phyloP scores from a whole-genome alignment of 352 stramenopile genomes.

The Pythium aristosporum region DNA sequence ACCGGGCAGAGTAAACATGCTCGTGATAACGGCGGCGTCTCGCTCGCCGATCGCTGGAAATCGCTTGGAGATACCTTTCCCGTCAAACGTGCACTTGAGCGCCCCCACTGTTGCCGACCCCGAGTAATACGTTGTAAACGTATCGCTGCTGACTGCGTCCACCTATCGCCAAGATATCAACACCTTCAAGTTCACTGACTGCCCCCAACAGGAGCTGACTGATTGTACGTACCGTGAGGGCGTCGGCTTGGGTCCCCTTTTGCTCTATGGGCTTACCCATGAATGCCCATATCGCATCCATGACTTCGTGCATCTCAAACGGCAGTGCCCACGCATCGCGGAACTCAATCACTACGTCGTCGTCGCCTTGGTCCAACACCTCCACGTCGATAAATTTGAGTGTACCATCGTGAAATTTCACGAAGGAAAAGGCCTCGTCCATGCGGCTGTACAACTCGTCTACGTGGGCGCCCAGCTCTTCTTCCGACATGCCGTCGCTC shows the following conservation, averaged over 20 bases:
- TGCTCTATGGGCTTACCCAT: slow-evolving; percentile 8
- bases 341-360: slow-evolving; percentile 18
- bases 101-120: not conserved
- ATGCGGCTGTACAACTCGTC: not conserved
- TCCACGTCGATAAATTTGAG: slow-evolving; percentile 22
- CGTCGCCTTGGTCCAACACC: slow-evolving; percentile 9
- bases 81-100: slow-evolving; percentile 11
- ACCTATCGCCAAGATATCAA: not conserved
- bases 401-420: slow-evolving; percentile 19
- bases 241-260: not conserved
- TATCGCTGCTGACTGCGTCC: not conserved
- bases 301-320: slow-evolving; percentile 3
- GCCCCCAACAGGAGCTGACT: not conserved
- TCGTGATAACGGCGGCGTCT: slow-evolving; percentile 8
- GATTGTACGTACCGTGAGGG: not conserved
- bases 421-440: slow-evolving; percentile 4
- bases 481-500: slow-evolving; percentile 3
- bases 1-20: slow-evolving; percentile 2
- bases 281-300: slow-evolving; percentile 18
- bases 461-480: not conserved
- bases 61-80: slow-evolving; percentile 8
- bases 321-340: slow-evolving; percentile 17
- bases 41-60: not conserved
- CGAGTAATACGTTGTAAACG: slow-evolving; percentile 1
- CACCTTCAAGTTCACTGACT: not conserved